Evolutionary conservation across 495 filamentous ascomycete species (phyloP).

Genomic region (Aspergillus ellipticus): DNA sequence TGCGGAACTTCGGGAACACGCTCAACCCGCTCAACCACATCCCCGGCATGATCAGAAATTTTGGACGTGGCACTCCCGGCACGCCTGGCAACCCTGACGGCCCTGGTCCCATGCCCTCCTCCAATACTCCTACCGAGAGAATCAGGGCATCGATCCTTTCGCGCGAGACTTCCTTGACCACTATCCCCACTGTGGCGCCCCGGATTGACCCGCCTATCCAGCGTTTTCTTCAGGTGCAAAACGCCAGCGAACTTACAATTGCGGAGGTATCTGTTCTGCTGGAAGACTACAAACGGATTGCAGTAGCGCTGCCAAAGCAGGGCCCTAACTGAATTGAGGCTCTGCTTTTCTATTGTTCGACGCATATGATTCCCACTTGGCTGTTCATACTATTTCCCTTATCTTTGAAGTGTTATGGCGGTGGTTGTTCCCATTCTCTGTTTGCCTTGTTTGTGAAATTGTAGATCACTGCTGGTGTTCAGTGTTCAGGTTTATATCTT

Average conservation of each 20-base stretch:
- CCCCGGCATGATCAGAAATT: conserved; percentile 68
- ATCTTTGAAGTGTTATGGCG: not conserved
- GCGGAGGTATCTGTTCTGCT: conserved; percentile 80
- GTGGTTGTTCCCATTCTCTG: not conserved
- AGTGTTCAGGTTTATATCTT: conserved; percentile 5
- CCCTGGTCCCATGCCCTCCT: conserved; percentile 15
- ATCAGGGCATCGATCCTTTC: conserved; percentile 26
- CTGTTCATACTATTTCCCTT: not conserved
- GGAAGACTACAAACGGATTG: conserved; percentile 82
- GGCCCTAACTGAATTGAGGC: conserved; percentile 20
- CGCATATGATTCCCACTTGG: not conserved
- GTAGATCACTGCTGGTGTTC: conserved; percentile 18
- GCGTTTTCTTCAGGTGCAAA: conserved; percentile 76
- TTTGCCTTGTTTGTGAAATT: not conserved
- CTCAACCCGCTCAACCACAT: conserved; percentile 83
- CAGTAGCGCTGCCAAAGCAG: conserved; percentile 39
- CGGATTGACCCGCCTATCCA: conserved; percentile 69
- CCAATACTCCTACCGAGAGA: conserved; percentile 27
- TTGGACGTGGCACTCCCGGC: conserved; percentile 58
- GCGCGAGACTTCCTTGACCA: conserved; percentile 15
- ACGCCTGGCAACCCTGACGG: conserved; percentile 9
- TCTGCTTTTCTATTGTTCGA: not conserved
- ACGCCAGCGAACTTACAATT: conserved; percentile 72
- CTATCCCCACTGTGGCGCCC: conserved; percentile 18
- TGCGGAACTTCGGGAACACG: conserved; percentile 77